A percentile compares a stretch with the other conserved stretches of the same genome.
These are phyloP conservation scores for Acanthamoeba culbertsoni DNA, from an alignment of 208 protist species.

Conservation along the genomic window DNA sequence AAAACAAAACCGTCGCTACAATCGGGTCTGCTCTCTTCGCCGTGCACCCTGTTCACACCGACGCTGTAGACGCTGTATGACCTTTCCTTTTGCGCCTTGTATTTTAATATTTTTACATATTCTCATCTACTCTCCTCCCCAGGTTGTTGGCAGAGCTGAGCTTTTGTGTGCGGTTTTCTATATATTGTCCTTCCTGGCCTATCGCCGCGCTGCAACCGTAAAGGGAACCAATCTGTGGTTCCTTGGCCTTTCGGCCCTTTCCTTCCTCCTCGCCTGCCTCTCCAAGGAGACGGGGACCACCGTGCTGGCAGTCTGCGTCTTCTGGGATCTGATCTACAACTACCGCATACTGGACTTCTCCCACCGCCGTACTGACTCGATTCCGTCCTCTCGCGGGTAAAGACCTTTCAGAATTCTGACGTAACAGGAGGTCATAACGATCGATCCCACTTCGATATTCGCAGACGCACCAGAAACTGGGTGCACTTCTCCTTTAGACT, in stretches of 20 bases:
- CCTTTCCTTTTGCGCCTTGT: background rate
- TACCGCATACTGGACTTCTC: background rate
- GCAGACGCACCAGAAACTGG: background rate
- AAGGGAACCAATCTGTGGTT: background rate
- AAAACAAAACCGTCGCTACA: background rate
- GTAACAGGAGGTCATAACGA: constrained; percentile 45
- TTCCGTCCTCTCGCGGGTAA: background rate
- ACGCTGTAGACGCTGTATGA: constrained; percentile 78
- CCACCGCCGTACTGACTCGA: background rate
- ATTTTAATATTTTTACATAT: constrained; percentile 68
- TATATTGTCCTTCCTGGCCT: constrained; percentile 81
- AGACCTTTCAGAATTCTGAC: background rate
- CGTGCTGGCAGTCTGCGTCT: constrained; percentile 79
- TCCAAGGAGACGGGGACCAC: constrained; percentile 87
- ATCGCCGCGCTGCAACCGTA: background rate
- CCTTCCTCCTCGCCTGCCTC: constrained; percentile 59
- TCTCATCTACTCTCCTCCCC: constrained; percentile 19
- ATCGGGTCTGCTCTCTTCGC: constrained; percentile 82
- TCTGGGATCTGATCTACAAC: constrained; percentile 75
- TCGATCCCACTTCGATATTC: background rate
- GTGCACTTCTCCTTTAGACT: background rate
- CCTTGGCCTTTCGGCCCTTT: background rate
- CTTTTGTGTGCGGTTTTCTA: constrained; percentile 78
- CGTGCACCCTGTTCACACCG: constrained; percentile 87
- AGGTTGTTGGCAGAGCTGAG: constrained; percentile 80